Base-by-base conservation (phyloP, 768 basidiomycete species). In the Suillus tomentosus region DNA sequence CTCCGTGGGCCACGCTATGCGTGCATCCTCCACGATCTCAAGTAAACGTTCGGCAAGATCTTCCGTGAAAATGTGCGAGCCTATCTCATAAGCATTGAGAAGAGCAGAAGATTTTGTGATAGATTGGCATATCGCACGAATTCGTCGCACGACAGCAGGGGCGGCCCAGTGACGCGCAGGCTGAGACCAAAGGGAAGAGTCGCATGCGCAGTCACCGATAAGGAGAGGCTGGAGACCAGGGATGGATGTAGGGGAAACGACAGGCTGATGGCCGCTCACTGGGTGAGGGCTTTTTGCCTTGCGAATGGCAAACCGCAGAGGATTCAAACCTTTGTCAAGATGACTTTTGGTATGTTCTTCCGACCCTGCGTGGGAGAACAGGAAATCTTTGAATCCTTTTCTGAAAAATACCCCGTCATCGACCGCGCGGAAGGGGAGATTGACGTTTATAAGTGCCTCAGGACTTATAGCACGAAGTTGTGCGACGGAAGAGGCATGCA, bases 1-100 rank as follows among this genome's bases (percentile, higher is more conserved):
- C 31, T 93, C 87, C 1, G 87, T 89, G 11, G 90, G 90, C 90
- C 90, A 93, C 15, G 89, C 88, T 40, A 92, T 80, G 31, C 88
- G 85, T 13, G 89, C 82, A 65, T 93, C 91, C 67, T 88, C 87
- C 51, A 93, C 84, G 39, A 93, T 81, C 54, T 92, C 91, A n/a
- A 90, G 76, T 0, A 92, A 80, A 54, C 82, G 84, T 8, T 89
- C 88, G 8, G 82, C 79, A 55, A 93, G 84, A 68, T 92, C 90
- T 19, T 88, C 86, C 47, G 85, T 81, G 7, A 84, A 80, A 0
- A 85, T 87, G 69, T 87, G 79, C 0, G 84, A 69, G 27, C 80
- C 78, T 63, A 93, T 90, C 67, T 92, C 91, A 69, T 93, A 93
- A 3, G 87, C 85, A 54, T 87, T 84, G 63, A 91, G 78, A 61